Evolutionary conservation across 1,139 yeast genomes (phyloP), one percentile per base, ranked within the genome.

Genomic region (Diutina neorugosa): DNA sequence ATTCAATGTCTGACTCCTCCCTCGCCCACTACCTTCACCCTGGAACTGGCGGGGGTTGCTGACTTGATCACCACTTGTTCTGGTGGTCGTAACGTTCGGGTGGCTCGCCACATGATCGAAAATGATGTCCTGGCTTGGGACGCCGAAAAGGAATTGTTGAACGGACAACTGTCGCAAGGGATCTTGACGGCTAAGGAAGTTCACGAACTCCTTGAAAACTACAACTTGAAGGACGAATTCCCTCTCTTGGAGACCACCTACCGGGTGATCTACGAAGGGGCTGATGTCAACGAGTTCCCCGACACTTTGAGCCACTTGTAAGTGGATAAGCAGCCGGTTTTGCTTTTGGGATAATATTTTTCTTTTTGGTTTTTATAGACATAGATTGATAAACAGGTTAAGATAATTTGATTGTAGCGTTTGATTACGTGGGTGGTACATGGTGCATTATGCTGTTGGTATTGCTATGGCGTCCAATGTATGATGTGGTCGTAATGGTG

Each of bases 131-230:
- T 66, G 51, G 78, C 77, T 14, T 63, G 65, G 59, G 75, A 63
- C 27, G 76, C 78, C 5, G 79, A 74, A 60, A 71, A 69, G 65
- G 66, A 68, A 58, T 70, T 74, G 59, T 69, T 74, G 58, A 74
- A 74, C 57, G 79, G 79, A 20, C 79, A 74, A 62, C 70, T 75
- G n/a, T 73, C 77, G 16, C 79, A 74, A 62, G 79, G 79, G 57
- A 71, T 74, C 52, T 65, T 74, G 53, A 74, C 79, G 52, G 75
- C 76, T 47, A 71, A 68, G 61, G 79, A 74, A 62, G 79, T 74
- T 41, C 78, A 74, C 61, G 77, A 74, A 47, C 69, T 74, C 57
- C 70, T 74, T 61, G 63, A 64, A 42, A 65, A 67, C 54, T 70
- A 65, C 40, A 60, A 63, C 54, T 69, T 66, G 57, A 56, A 64